Base-by-base conservation (phyloP, 1,284 basidiomycete species). In the Omphalotus olearius region DNA sequence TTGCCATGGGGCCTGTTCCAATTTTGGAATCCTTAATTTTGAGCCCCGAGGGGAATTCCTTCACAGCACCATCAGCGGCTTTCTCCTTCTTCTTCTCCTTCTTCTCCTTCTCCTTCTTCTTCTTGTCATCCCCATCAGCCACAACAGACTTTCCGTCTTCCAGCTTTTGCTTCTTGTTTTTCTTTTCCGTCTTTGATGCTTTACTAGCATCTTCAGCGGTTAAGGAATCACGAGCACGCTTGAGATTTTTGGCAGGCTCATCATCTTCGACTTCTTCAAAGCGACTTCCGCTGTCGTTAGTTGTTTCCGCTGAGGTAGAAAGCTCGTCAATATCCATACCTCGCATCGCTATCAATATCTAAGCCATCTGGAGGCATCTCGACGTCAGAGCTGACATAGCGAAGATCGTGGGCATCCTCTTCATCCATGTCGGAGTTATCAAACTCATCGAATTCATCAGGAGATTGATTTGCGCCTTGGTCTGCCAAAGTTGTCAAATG, bases 1-100 rank as follows among this genome's bases (percentile, higher is more conserved):
- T 97, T 33, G 91, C 93, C 62, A 76, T 75, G 30, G 88, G 84
- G 17, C 95, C 95, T 7, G 78, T 80, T 46, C 95, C 95, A 41
- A 82, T 63, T 65, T 86, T 93, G 62, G 77, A 68, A 66, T 97
- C 95, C 61, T 80, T 75, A 60, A 93, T 75, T 65, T 89, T 81
- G 51, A 98, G 72, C 38, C 94, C 95, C 35, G 83, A 85, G 1
- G 81, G 69, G 50, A 93, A 74, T 51, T 74, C 75, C 49, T 67
- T 70, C 52, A 72, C 69, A 7, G 51, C 57, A 38, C 76, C 72
- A 48, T 79, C 79, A 28, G 60, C 56, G 35, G 62, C 56, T 33
- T 64, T 59, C 20, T 64, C 57, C 39, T 62, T 54, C 50, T 66
- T 62, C 37, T 67, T 59, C 47, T 59, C 58, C 13, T 47, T 53